phyloP scores from a whole-genome alignment of 2,329 filamentous ascomycete genomes.

The Blumeria graminis region DNA sequence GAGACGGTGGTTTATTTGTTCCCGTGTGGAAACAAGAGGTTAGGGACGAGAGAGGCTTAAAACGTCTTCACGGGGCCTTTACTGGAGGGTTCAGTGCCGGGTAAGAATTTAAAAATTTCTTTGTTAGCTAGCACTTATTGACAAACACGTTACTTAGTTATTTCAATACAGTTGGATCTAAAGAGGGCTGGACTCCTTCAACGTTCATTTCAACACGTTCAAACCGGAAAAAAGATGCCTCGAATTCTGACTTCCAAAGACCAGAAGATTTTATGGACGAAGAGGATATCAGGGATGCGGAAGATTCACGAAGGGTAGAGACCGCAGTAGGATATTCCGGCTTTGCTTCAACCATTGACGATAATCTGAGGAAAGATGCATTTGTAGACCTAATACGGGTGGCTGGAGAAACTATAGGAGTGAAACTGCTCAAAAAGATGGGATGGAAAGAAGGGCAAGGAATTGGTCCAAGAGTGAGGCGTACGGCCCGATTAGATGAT shows the following conservation, averaged over 20 bases:
- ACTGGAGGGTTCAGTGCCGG: constrained; percentile 93
- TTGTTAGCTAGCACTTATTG: neutral
- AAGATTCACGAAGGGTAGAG: constrained; percentile 50
- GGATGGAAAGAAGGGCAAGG: constrained; percentile 91
- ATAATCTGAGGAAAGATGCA: constrained; percentile 23
- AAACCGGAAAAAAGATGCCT: constrained; percentile 45
- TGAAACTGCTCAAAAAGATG: constrained; percentile 71
- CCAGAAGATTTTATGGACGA: constrained; percentile 96
- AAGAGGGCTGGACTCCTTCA: constrained; percentile 89
- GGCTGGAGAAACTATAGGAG: constrained; percentile 64
- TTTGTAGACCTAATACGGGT: constrained; percentile 50
- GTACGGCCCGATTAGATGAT: constrained; percentile 44
- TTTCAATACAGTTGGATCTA: constrained; percentile 94
- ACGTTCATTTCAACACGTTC: constrained; percentile 77
- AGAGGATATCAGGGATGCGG: constrained; percentile 72
- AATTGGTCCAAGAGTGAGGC: constrained; percentile 62
- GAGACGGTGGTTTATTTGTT: constrained; percentile 79
- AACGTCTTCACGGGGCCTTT: constrained; percentile 85
- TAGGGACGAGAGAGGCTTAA: constrained; percentile 71
- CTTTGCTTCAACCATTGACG: constrained; percentile 40
- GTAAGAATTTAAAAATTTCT: constrained; percentile 24
- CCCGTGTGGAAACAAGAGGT: constrained; percentile 98
- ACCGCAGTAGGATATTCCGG: constrained; percentile 52
- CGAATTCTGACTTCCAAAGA: constrained; percentile 30
- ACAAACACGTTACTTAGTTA: constrained; percentile 32